Conservation (phyloP, 1,139 yeast species). For the Kazachstania sp. region DNA sequence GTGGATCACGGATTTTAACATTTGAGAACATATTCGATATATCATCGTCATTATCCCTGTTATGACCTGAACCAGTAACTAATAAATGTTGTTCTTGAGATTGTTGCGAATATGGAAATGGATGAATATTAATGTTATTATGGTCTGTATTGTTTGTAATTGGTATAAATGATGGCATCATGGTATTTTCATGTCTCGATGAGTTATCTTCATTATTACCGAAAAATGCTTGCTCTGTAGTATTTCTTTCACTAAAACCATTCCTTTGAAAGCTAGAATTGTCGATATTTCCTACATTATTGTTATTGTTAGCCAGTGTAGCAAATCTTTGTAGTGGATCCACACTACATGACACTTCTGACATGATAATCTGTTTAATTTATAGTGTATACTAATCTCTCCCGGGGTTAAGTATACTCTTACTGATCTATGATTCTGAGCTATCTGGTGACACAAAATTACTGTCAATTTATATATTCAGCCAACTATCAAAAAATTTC, state of each 20-base stretch:
- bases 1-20: constrained; percentile 24
- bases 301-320: not conserved
- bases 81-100: not conserved
- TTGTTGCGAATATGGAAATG: not conserved
- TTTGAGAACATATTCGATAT: constrained; percentile 17
- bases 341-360: not conserved
- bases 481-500: too few species aligned
- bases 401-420: too few species aligned
- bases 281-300: not conserved
- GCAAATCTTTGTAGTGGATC: constrained; percentile 1
- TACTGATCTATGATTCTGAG: too few species aligned
- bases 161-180: not conserved
- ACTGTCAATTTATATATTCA: too few species aligned
- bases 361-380: not conserved
- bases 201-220: not conserved
- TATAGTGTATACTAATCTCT: too few species aligned
- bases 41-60: not conserved
- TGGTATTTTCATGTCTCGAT: too few species aligned
- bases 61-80: not conserved
- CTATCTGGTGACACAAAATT: too few species aligned
- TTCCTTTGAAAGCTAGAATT: too few species aligned
- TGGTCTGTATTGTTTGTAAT: not conserved
- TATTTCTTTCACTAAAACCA: too few species aligned
- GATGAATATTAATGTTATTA: not conserved
- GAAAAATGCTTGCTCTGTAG: too few species aligned